phyloP scores from a whole-genome alignment of 805 yeast species.

The Suhomyces xylopsoci region DNA sequence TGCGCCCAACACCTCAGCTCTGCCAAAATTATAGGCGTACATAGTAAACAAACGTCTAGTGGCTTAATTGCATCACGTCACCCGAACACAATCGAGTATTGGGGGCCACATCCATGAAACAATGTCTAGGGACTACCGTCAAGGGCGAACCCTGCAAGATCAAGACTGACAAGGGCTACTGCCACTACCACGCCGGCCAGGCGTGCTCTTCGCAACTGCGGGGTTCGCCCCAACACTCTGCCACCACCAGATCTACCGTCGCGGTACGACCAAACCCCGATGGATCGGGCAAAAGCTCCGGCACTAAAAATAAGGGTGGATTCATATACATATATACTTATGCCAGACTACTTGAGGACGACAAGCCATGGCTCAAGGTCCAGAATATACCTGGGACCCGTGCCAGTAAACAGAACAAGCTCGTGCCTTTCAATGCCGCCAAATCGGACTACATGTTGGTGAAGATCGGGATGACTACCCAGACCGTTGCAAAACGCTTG shows the following conservation, averaged over 20 bases:
- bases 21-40: background rate
- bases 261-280: background rate
- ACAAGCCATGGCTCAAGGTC: constrained; percentile 37
- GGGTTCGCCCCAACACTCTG: background rate
- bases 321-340: constrained; percentile 52
- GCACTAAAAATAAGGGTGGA: constrained; percentile 26
- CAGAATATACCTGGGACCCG: constrained; percentile 24
- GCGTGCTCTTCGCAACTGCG: background rate
- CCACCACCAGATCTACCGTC: background rate
- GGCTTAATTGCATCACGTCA: background rate
- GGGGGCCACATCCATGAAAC: constrained; percentile 9
- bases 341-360: constrained; percentile 32
- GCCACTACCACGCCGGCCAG: constrained; percentile 29
- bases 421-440: constrained; percentile 35
- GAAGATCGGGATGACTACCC: constrained; percentile 55
- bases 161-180: constrained; percentile 21
- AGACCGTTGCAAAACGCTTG: constrained; percentile 39
- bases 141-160: constrained; percentile 42
- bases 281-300: background rate
- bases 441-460: constrained; percentile 38
- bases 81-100: background rate
- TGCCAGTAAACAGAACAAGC: constrained; percentile 15
- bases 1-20: background rate
- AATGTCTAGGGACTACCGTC: constrained; percentile 42
- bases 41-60: background rate